Base-by-base conservation (phyloP, 306 rosid genomes). In the Pyrus pyrifolia region DNA sequence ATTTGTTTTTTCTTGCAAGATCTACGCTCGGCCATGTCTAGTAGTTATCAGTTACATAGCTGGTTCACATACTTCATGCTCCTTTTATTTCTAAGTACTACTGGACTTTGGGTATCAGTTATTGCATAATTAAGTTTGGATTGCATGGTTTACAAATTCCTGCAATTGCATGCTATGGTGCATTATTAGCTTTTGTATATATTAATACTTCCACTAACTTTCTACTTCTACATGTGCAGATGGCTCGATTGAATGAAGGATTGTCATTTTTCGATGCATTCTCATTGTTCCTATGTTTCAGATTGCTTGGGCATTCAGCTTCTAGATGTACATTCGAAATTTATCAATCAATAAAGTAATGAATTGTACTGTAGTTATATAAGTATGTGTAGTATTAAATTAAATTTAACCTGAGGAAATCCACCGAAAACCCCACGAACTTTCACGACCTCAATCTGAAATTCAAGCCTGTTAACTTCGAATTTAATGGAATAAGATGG, bases 211-310 rank as follows among this genome's bases (percentile, higher is more conserved):
- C 40, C 40, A 35, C 40, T 35, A 1, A 35, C 51, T 25, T 38
- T 78, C 25, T 59, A 14, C 72, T 65, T 46, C 29, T 76, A 53
- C 74, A 33, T 86, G 22, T 89, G 87, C 98, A 92, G 97, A 95
- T 92, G 98, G 68, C 98, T 46, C 91, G 97, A 87, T 80, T 92
- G 86, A 35, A 35, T 35, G 40, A 35, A 35, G 40, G 40, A 35
- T 35, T 35, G 40, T 35, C 8, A 35, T 35, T 95, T 77, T 95
- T 89, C 73, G 97, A 95, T 86, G 98, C 97, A 95, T 95, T 76
- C 98, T 95, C 75, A 95, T 95, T 78, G 98, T 95, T 74, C 98
- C 98, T 45, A 95, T 95, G 98, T 92, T 95, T 86, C 97, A 95
- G 82, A 92, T 95, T 79, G 96, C 88, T 59, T 92, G 97, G 98